Base-by-base conservation (phyloP, 1,284 basidiomycete species). In the Phlebopus sp. region DNA sequence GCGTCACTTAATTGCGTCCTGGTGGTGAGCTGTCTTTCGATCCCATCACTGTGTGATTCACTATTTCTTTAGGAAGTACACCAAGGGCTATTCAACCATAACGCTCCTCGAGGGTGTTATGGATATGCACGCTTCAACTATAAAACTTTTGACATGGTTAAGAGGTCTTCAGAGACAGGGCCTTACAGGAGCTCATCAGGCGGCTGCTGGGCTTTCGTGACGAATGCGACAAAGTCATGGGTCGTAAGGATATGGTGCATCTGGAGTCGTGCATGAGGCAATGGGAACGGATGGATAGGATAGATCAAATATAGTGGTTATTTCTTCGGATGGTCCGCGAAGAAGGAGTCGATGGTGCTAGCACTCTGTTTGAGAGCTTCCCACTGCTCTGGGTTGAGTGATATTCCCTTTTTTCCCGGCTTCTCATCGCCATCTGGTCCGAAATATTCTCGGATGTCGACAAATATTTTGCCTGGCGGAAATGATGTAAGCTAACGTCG, bases 381-480 rank as follows among this genome's bases (percentile, higher is more conserved):
- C 86, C 86, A 90, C 78, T 90, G 88, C 31, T 91, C 90, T 0
- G 69, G 38, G 9, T 69, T 69, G n/a, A 93, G 71, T 0, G 82
- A 78, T 47, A 93, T 86, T 6, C 90, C 90, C 59, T 92, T 92
- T 66, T 86, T 86, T 0, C 89, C 87, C 0, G 90, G 90, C 54
- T 87, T 90, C 52, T 81, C 74, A n/a, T 79, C 78, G 17, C 78
- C 78, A 57, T 86, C 59, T 37, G 52, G 9, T 5, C 55, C 61
- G n/a, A 66, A 93, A 58, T 76, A 91, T 66, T 93, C 90, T 44
- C 91, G 80, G 46, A 94, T 85, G 61, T 93, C 88, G 14, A 93
- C 61, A 41, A 83, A 71, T 2, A 74, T 57, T n/a, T 68, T 67
- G 27, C 77, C 78, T 79, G 42, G 25, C 31, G 23, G 7, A n/a